Percentiles rank a stretch among this genome's conserved stretches.
These are phyloP conservation scores for Butyriboletus loyo DNA, from an alignment of 768 basidiomycete genomes.

Conservation along the genomic window DNA sequence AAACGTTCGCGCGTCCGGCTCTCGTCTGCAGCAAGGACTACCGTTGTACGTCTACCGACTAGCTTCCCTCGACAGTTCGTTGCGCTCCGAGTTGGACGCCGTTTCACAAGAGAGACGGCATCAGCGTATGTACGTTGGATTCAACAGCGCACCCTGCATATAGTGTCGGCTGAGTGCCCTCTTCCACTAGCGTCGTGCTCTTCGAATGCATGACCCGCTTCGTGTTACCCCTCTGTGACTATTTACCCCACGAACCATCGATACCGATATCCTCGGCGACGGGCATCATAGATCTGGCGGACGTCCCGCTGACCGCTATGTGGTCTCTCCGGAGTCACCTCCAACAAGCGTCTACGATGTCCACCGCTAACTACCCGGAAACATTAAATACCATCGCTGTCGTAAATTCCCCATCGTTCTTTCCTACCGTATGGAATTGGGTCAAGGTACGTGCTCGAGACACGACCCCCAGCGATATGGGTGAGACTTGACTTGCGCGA, in stretches of 20 bases:
- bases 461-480: too few species aligned
- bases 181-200: slow-evolving; percentile 50
- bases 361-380: slow-evolving; percentile 81
- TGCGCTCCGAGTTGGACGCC: slow-evolving; percentile 60
- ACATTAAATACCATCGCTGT: slow-evolving; percentile 64
- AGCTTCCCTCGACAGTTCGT: slow-evolving; percentile 48
- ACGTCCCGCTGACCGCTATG: slow-evolving; percentile 58
- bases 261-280: slow-evolving; percentile 60
- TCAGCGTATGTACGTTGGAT: slow-evolving; percentile 62
- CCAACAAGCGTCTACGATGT: slow-evolving; percentile 70
- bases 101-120: slow-evolving; percentile 54
- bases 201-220: slow-evolving; percentile 69
- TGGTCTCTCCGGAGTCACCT: slow-evolving; percentile 72
- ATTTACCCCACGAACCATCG: slow-evolving; percentile 50
- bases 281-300: slow-evolving; percentile 71
- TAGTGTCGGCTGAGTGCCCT: neutral
- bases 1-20: neutral
- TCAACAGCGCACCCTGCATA: too few species aligned
- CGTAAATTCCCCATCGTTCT: slow-evolving; percentile 81
- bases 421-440: slow-evolving; percentile 83
- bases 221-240: slow-evolving; percentile 58
- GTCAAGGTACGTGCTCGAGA: slow-evolving; percentile 51
- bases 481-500: neutral
- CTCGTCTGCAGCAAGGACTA: slow-evolving; percentile 48
- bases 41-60: slow-evolving; percentile 78